Conservation (phyloP, 148 eudicot species). For the Simmondsia chinensis region DNA sequence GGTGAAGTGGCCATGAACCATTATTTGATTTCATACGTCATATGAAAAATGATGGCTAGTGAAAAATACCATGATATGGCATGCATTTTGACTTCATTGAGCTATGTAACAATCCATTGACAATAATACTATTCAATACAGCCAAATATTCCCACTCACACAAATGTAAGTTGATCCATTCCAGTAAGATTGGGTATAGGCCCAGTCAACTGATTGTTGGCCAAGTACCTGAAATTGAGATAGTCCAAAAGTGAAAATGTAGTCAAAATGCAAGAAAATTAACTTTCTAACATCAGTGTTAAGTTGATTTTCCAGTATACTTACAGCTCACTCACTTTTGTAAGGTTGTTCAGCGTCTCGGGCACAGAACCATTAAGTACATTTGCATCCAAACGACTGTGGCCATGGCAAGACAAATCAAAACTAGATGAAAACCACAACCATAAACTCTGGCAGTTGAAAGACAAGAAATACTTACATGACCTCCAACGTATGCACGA, state of each 20-base stretch:
- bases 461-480: slow-evolving; percentile 21
- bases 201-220: slow-evolving; percentile 18
- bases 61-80: too few species aligned
- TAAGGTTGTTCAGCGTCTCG: slow-evolving; percentile 9
- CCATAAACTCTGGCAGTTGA: too few species aligned
- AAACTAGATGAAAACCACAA: too few species aligned
- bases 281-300: background rate
- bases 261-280: background rate
- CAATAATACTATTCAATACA: background rate
- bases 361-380: slow-evolving; percentile 17
- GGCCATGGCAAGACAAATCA: slow-evolving; percentile 2
- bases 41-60: too few species aligned
- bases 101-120: too few species aligned
- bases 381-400: slow-evolving; percentile 28
- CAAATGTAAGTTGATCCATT: slow-evolving; percentile 22
- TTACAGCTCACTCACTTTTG: slow-evolving; percentile 18
- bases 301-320: background rate
- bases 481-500: slow-evolving; percentile 13
- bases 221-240: slow-evolving; percentile 25
- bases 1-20: too few species aligned
- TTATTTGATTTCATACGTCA: too few species aligned
- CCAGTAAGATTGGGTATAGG: slow-evolving; percentile 20
- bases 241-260: background rate
- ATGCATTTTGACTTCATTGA: too few species aligned
- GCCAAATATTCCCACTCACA: slow-evolving; percentile 12